Evolutionary conservation across 208 protist species (phyloP).

Genomic region (Leishmania guyanensis): DNA sequence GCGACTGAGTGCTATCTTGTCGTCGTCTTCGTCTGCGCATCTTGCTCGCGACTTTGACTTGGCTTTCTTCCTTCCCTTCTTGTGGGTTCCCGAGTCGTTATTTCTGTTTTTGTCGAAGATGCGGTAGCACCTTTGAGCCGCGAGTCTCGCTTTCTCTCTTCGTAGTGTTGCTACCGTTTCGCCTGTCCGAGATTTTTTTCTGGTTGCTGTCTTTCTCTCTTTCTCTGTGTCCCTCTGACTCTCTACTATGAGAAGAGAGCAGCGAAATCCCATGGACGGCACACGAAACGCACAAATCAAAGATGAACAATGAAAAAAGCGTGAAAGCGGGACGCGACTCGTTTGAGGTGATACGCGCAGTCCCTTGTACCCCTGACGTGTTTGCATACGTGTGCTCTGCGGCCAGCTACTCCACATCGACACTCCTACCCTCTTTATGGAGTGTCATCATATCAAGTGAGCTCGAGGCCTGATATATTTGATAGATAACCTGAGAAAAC

Average conservation of each 20-base stretch:
- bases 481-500: background rate
- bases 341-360: background rate
- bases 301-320: background rate
- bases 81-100: background rate
- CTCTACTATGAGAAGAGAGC: conserved; percentile 2
- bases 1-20: background rate
- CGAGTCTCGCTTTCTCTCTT: background rate
- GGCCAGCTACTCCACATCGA: background rate
- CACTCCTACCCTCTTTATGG: background rate
- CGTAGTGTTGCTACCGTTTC: too few relatives aligned
- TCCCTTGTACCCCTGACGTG: background rate
- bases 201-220: background rate
- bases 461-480: background rate
- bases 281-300: background rate
- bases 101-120: background rate
- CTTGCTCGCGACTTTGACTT: background rate
- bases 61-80: background rate
- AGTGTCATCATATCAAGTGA: background rate
- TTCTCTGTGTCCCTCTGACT: background rate
- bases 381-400: background rate
- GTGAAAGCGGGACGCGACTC: background rate
- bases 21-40: background rate
- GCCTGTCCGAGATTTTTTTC: background rate
- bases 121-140: background rate
- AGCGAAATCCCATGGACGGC: conserved; percentile 1